Evolutionary conservation across 192 early-diverging fungal species (phyloP).

Genomic region (Chytriomyces confervae): DNA sequence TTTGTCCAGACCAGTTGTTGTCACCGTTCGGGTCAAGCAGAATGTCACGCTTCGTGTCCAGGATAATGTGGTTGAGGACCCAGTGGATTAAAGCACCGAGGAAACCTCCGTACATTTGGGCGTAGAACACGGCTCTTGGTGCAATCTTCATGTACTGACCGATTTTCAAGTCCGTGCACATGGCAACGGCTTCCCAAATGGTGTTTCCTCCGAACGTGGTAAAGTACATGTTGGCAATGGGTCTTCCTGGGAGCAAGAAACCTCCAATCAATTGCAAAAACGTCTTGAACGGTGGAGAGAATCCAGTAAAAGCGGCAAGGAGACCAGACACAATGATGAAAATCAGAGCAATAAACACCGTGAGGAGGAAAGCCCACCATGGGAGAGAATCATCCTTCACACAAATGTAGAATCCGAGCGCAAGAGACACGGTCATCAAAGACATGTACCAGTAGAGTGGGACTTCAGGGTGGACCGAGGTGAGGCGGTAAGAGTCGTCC

Average conservation of each 20-base stretch:
- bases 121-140: constrained; percentile 75
- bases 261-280: constrained; percentile 20
- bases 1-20: constrained; percentile 71
- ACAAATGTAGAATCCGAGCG: constrained; percentile 19
- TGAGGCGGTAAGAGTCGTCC: constrained; percentile 68
- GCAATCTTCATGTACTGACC: constrained; percentile 51
- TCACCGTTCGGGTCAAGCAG: constrained; percentile 44
- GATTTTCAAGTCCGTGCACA: constrained; percentile 62
- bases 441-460: constrained; percentile 78
- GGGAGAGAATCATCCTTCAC: constrained; percentile 19
- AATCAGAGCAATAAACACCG: constrained; percentile 53
- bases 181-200: constrained; percentile 63
- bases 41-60: constrained; percentile 17
- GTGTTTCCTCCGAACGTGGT: constrained; percentile 71
- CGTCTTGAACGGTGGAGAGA: not conserved
- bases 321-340: constrained; percentile 62
- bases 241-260: constrained; percentile 54
- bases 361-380: constrained; percentile 41
- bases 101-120: constrained; percentile 73
- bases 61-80: constrained; percentile 11
- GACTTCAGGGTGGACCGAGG: constrained; percentile 70
- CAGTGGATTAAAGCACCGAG: constrained; percentile 44
- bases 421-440: constrained; percentile 14
- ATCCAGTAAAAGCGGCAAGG: constrained; percentile 5
- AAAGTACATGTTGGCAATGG: constrained; percentile 72